Conservation (phyloP, 257 asterid genomes). For the Solanum pennellii region DNA sequence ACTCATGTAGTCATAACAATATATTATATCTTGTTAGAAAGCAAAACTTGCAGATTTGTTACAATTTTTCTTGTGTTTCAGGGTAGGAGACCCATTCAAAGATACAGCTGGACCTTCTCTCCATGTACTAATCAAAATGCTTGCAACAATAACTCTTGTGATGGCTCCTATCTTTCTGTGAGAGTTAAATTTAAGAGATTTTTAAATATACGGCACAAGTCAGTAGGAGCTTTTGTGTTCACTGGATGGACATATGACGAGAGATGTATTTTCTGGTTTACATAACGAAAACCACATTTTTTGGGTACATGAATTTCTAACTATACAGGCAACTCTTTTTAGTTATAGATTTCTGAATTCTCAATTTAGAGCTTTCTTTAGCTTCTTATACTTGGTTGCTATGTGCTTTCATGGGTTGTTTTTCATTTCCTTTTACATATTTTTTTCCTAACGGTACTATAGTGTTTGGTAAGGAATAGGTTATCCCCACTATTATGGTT, state of each 20-base stretch:
- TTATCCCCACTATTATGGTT: too few species aligned
- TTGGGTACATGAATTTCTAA: not conserved
- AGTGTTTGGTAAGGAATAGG: not conserved
- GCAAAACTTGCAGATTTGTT: not conserved
- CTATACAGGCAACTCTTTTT: not conserved
- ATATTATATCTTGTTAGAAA: not conserved
- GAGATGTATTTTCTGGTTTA: not conserved
- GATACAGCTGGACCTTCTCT: slow-evolving; percentile 99
- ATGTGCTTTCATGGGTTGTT: not conserved
- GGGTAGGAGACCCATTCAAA: slow-evolving; percentile 98
- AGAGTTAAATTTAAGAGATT: slow-evolving; percentile 1
- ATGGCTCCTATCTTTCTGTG: slow-evolving; percentile 97
- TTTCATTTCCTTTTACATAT: not conserved
- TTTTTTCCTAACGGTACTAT: not conserved
- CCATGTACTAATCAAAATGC: slow-evolving; percentile 94
- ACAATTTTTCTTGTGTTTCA: slow-evolving; percentile 8
- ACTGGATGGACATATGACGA: not conserved
- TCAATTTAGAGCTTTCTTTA: not conserved
- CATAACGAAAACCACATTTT: not conserved
- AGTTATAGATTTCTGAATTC: not conserved
- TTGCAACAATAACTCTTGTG: slow-evolving; percentile 95
- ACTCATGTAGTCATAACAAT: not conserved
- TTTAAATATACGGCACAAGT: not conserved
- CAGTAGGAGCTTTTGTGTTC: not conserved
- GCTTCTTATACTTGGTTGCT: not conserved